Percentiles rank a stretch among this genome's conserved stretches.
These are phyloP conservation scores for Aspergillus versicolor DNA, from an alignment of 2,329 filamentous ascomycete genomes.

Conservation along the genomic window DNA sequence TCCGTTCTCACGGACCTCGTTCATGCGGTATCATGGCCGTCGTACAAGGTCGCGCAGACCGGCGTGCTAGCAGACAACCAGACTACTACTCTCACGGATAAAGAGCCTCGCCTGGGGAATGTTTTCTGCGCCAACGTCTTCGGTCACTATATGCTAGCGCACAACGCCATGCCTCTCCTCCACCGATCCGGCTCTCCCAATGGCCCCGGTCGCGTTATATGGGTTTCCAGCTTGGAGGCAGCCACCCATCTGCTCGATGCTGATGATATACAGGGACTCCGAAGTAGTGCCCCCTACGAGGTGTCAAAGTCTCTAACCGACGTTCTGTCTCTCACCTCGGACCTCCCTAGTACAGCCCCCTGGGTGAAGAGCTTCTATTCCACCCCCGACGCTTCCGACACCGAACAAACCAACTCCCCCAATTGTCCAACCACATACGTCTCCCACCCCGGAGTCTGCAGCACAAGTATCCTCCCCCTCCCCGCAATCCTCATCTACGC, in stretches of 20 bases:
- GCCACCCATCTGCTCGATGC: constrained; percentile 56
- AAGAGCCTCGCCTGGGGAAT: constrained; percentile 67
- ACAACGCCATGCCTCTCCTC: constrained; percentile 76
- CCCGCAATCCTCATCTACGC: constrained; percentile 66
- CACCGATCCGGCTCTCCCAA: constrained; percentile 44
- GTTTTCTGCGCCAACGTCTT: constrained; percentile 93
- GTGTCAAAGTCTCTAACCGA: constrained; percentile 85
- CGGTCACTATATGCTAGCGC: constrained; percentile 86
- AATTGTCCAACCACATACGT: constrained; percentile 67
- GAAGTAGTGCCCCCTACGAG: constrained; percentile 70
- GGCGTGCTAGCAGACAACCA: constrained; percentile 59
- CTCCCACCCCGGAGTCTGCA: constrained; percentile 82
- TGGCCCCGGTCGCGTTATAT: constrained; percentile 69
- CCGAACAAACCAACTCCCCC: constrained; percentile 1
- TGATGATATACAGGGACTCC: constrained; percentile 74
- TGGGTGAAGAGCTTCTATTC: constrained; percentile 60
- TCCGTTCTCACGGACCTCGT: constrained; percentile 61
- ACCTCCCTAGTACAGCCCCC: constrained; percentile 62
- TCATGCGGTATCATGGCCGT: constrained; percentile 72
- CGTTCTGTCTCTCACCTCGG: constrained; percentile 70
- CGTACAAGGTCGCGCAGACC: constrained; percentile 65
- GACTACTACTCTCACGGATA: constrained; percentile 32
- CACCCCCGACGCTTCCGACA: constrained; percentile 8
- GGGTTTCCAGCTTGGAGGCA: constrained; percentile 82
- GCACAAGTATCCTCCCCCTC: constrained; percentile 76